Base-by-base conservation (phyloP, 345 rosid species). In the Aethionema arabicum region DNA sequence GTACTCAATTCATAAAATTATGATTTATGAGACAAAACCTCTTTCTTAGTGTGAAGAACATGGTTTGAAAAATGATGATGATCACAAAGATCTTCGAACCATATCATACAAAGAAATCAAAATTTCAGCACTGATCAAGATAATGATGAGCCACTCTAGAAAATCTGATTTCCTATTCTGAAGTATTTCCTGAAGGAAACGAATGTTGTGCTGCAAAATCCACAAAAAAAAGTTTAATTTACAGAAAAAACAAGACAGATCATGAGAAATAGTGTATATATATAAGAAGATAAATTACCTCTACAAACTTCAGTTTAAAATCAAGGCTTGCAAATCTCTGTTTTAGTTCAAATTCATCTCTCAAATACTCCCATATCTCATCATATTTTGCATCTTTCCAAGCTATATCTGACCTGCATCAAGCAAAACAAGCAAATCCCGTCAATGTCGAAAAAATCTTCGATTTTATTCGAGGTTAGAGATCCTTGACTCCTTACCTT, bases 341-440 rank as follows among this genome's bases (percentile, higher is more conserved):
- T n/a, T 91, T 80, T 62, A 90, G 67, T 72, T 90, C 96, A 65
- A 90, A 90, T 72, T 90, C 97, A 61, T 87, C 98, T 66, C 98
- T 81, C n/a, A 91, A 80, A 67, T 81, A 91, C 74, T 91, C 95
- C 92, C 92, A 85, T 80, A 86, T 85, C 81, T 85, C 88, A 47
- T 84, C 88, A 71, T 82, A 93, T 71, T 90, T 93, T 3, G 96
- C 99, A 74, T 93, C 88, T 70, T 93, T 93, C 99, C 99, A 93
- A 11, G 97, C 97, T 54, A 90, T 93, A 70, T 93, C 99, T 9
- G 96, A 93, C 77, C 98, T 92, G 80, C 70, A 64, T 56, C 40
- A 35, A 52, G n/a, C n/a, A n/a, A 35, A 14, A 56, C 51, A 40
- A 14, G 49, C 59, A 40, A 41, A 56, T 32, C 9, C 27, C 32